Percentiles rank a stretch among this genome's conserved stretches.
phyloP scores from a whole-genome alignment of 495 filamentous ascomycete species.

The Aspergillus biplanus region DNA sequence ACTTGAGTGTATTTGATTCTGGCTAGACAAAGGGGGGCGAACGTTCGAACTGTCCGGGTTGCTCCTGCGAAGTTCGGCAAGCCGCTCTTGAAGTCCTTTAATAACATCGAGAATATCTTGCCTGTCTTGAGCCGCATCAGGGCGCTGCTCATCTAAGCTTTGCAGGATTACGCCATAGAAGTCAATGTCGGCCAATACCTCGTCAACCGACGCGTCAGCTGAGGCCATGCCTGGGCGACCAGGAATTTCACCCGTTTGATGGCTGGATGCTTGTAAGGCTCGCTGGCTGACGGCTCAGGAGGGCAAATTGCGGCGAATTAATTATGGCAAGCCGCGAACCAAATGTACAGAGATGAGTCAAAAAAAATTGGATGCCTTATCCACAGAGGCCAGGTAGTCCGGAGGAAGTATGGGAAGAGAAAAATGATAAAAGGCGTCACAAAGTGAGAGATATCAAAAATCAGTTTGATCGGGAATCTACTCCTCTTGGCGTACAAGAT shows the following conservation, averaged over 20 bases:
- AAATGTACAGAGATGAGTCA: background rate
- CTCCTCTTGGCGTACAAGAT: slow-evolving; percentile 1
- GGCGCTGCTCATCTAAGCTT: slow-evolving; percentile 39
- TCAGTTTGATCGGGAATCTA: background rate
- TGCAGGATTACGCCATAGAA: slow-evolving; percentile 45
- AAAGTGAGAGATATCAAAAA: background rate
- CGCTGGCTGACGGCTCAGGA: background rate
- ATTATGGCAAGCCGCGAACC: background rate
- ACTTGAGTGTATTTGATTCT: background rate
- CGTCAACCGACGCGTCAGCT: slow-evolving; percentile 26
- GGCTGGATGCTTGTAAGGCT: slow-evolving; percentile 4
- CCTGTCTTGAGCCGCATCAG: slow-evolving; percentile 27
- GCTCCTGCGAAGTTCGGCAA: slow-evolving; percentile 26
- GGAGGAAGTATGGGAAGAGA: background rate
- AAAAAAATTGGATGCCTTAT: background rate
- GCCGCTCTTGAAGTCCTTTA: slow-evolving; percentile 23
- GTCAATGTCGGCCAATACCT: slow-evolving; percentile 39
- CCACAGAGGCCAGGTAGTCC: background rate
- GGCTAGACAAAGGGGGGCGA: slow-evolving; percentile 1
- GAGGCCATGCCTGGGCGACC: slow-evolving; percentile 24
- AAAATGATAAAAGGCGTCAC: background rate
- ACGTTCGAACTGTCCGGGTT: slow-evolving; percentile 5
- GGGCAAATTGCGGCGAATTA: background rate
- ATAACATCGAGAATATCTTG: slow-evolving; percentile 30
- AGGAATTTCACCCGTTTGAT: slow-evolving; percentile 2